Evolutionary conservation across 805 yeast genomes (phyloP), one percentile per base, ranked within the genome.

Genomic region (Monosporozyma servazzii): DNA sequence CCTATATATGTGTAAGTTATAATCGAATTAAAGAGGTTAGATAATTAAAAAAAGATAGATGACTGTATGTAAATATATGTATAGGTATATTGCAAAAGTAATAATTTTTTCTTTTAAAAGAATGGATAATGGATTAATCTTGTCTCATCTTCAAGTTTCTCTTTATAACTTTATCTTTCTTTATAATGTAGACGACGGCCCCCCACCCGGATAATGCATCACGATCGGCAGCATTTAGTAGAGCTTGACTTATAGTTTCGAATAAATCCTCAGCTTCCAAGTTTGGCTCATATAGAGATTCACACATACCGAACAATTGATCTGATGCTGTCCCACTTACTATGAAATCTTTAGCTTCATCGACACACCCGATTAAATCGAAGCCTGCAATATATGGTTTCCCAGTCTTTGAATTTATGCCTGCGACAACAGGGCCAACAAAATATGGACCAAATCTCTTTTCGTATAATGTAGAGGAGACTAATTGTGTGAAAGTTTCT

Each of bases 121-220:
- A n/a, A n/a, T n/a, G n/a, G n/a, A n/a, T n/a, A n/a, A n/a, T n/a
- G n/a, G n/a, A n/a, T 21, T 77, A 93, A 78, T 93, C 99, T 75
- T 91, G 98, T 71, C 99, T 85, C 52, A 96, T 88, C 74, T 84
- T 90, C 71, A 93, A 79, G 61, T 86, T 81, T 64, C 95, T 81
- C 73, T 84, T 89, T 50, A 82, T 79, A 52, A 93, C 95, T 70
- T 88, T 86, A 66, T 91, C 98, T 71, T 89, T 89, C 46, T 95
- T 87, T 49, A 93, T 80, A 51, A 93, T 74, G 70, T 91, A 91
- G 23, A 93, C 98, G 17, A 88, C 86, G 8, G 96, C 96, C 63
- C 99, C 99, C 96, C 97, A 93, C 58, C 99, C 99, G 30, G 95
- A 84, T 53, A 93, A 76, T 5, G 97, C 96, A 71, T 93, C 99